These are phyloP conservation scores for Onygenales sp. DNA, from an alignment of 2,329 filamentous ascomycete species.

Conservation along the genomic window DNA sequence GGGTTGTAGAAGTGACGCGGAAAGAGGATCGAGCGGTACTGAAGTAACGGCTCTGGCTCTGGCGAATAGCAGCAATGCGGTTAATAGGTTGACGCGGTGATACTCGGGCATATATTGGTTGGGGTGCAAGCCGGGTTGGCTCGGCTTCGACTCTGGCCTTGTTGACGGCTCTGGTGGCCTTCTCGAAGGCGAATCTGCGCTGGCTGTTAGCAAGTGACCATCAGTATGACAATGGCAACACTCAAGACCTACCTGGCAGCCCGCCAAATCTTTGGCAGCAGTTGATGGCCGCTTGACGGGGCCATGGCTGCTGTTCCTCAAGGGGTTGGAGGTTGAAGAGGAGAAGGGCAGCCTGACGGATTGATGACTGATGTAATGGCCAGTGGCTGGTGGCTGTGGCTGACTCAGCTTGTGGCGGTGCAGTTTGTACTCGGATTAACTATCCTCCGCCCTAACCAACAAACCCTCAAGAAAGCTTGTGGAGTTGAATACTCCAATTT, in stretches of 20 bases:
- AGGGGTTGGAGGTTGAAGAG: not conserved
- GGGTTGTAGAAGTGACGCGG: slow-evolving; percentile 42
- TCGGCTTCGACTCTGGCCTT: slow-evolving; percentile 33
- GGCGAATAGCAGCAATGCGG: slow-evolving; percentile 53
- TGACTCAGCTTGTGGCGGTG: not conserved
- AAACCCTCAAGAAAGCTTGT: too few species aligned
- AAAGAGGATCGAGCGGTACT: slow-evolving; percentile 42
- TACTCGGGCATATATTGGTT: slow-evolving; percentile 52
- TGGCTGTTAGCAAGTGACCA: slow-evolving; percentile 15
- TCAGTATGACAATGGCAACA: not conserved
- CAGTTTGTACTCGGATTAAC: not conserved
- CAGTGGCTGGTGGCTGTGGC: not conserved
- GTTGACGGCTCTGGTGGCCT: slow-evolving; percentile 32
- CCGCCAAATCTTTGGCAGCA: slow-evolving; percentile 41
- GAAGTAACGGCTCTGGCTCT: slow-evolving; percentile 55
- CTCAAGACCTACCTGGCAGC: slow-evolving; percentile 33
- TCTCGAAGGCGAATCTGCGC: slow-evolving; percentile 39
- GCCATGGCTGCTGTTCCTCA: slow-evolving; percentile 28
- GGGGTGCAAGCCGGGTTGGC: slow-evolving; percentile 39
- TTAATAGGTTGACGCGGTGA: slow-evolving; percentile 50
- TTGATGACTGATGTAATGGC: not conserved
- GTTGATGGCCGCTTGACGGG: slow-evolving; percentile 39
- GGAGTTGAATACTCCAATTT: too few species aligned
- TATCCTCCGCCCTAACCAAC: too few species aligned
- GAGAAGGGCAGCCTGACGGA: too few species aligned